Base-by-base conservation (phyloP, 2,329 filamentous ascomycete genomes). In the Nigrograna mackinnonii region DNA sequence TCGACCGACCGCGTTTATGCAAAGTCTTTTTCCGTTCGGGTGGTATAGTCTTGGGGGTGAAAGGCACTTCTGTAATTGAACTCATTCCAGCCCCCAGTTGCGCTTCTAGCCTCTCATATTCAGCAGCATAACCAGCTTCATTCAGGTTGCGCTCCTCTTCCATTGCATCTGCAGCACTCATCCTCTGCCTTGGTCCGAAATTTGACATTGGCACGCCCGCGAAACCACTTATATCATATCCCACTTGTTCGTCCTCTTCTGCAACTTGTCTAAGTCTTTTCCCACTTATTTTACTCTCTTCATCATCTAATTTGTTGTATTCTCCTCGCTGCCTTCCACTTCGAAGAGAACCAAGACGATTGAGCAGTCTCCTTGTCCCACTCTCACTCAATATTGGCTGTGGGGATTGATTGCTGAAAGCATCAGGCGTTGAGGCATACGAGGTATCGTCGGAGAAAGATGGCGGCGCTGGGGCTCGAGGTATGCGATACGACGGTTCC, bases 41-140 rank as follows among this genome's bases (percentile, higher is more conserved):
- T 38, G 43, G 37, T 16, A 39, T 32, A 6, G 47, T 47, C 4
- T 50, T 50, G 24, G 62, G 51, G 2, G 51, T 57, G 39, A 68
- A 68, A 2, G 66, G 65, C 16, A 62, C 61, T 39, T 69, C 66
- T 3, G 59, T 37, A 20, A 70, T 46, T 3, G 62, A 62, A 11
- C 41, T 54, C 66, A 70, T 68, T 6, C 67, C 68, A 17, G 60
- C 52, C 13, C 67, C 67, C n/a, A 71, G 44, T 34, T 62, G 58
- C 4, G 57, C 51, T 32, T 68, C 65, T 9, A 68, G 53, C 20
- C 58, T 49, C 34, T 68, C 60, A 30, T 55, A 68, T 37, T 70
- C 67, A 11, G 65, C 65, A 35, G 58, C 60, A 35, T 57, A 62
- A 7, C 64, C 60, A 14, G 62, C 64, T 26, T 67, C 59, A 20